Conservation (phyloP, 768 basidiomycete species). For the Tricholoma bakamatsutake region DNA sequence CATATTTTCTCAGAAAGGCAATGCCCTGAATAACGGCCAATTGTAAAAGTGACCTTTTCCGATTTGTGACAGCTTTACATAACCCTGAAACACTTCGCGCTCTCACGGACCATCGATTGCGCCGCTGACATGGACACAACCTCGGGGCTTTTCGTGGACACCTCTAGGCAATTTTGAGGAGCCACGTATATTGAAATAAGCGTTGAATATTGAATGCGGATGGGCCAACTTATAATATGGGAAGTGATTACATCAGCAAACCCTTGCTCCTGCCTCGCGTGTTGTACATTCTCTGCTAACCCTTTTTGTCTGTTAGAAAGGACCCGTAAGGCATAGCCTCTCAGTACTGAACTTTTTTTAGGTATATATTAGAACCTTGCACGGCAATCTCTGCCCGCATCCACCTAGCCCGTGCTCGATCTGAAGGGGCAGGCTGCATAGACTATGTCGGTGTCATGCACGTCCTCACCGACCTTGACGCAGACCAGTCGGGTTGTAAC, state of each 20-base stretch:
- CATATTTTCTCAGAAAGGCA: no score
- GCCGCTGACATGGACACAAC: no score
- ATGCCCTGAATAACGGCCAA: no score
- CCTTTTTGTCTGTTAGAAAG: neutral
- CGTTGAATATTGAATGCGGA: no score
- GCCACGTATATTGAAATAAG: no score
- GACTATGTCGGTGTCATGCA: conserved; percentile 34
- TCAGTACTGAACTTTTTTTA: neutral
- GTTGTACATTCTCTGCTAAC: neutral
- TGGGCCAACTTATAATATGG: no score
- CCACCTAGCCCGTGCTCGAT: neutral
- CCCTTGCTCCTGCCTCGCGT: neutral
- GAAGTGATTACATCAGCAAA: neutral
- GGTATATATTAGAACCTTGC: neutral
- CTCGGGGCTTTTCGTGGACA: no score
- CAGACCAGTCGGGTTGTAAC: conserved; percentile 32
- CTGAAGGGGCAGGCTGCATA: neutral
- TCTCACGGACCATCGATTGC: no score
- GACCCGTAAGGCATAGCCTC: neutral
- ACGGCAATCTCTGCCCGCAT: neutral
- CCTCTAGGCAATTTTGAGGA: no score
- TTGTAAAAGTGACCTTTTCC: no score
- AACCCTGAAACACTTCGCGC: no score
- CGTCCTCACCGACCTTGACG: conserved; percentile 37
- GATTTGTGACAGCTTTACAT: no score